Percentiles rank a stretch among this genome's conserved stretches.
phyloP scores from a whole-genome alignment of 495 filamentous ascomycete genomes.

The Penicillium tannophilum region DNA sequence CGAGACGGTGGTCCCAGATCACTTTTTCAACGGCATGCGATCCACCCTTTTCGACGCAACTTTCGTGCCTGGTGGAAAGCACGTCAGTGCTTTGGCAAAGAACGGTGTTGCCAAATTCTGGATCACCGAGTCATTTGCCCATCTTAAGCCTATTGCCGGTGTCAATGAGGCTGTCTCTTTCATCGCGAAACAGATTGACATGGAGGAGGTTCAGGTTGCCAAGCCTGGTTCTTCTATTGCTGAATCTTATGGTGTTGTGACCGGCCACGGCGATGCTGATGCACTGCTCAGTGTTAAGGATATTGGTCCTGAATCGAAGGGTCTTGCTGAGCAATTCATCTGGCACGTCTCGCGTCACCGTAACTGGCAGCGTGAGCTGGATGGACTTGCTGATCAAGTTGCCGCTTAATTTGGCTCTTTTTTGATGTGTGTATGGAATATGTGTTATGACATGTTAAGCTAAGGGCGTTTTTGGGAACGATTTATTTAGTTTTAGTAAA shows the following conservation, averaged over 20 bases:
- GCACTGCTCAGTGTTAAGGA: slow-evolving; percentile 42
- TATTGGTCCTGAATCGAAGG: slow-evolving; percentile 51
- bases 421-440: neutral
- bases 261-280: slow-evolving; percentile 35
- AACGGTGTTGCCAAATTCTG: slow-evolving; percentile 81
- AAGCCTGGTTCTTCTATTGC: slow-evolving; percentile 55
- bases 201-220: slow-evolving; percentile 59
- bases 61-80: slow-evolving; percentile 74
- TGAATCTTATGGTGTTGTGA: slow-evolving; percentile 50
- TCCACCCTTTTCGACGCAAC: slow-evolving; percentile 85
- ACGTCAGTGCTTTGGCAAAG: slow-evolving; percentile 61
- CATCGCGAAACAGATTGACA: slow-evolving; percentile 54
- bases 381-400: slow-evolving; percentile 55
- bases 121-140: slow-evolving; percentile 81
- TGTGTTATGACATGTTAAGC: neutral
- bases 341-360: slow-evolving; percentile 68
- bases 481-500: neutral
- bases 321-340: slow-evolving; percentile 66
- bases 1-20: slow-evolving; percentile 66
- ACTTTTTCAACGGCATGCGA: slow-evolving; percentile 80
- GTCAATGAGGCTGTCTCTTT: slow-evolving; percentile 70
- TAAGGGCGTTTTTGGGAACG: neutral
- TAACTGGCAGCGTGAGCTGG: slow-evolving; percentile 72
- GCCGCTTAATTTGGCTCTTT: slow-evolving; percentile 29
- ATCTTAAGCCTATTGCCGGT: slow-evolving; percentile 77